Conservation (phyloP, 257 asterid genomes). For the Leonotis leonurus region DNA sequence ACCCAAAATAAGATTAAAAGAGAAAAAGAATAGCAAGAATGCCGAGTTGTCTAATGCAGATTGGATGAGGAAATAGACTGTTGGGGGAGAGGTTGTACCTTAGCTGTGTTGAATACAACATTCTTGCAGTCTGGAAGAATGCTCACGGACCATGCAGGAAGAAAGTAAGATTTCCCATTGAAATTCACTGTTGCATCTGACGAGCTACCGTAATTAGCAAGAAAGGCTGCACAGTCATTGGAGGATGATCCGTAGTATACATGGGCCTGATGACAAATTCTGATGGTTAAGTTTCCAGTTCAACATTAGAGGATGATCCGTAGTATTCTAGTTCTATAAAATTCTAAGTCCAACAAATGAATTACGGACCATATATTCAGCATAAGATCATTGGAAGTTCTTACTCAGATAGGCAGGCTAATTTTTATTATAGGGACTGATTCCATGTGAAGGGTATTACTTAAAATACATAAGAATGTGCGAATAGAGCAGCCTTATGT, state of each 20-base stretch:
- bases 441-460: too few relatives aligned
- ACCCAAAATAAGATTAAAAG: too few relatives aligned
- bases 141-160: slow-evolving; percentile 93
- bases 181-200: slow-evolving; percentile 52
- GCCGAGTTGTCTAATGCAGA: too few relatives aligned
- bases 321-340: not conserved
- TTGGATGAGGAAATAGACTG: not conserved
- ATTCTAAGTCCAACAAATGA: not conserved
- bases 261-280: slow-evolving; percentile 50
- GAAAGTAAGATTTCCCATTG: slow-evolving; percentile 54
- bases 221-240: slow-evolving; percentile 70
- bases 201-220: slow-evolving; percentile 59
- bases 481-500: too few relatives aligned
- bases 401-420: too few relatives aligned
- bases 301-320: too few relatives aligned
- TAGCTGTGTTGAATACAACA: slow-evolving; percentile 68
- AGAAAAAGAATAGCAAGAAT: too few relatives aligned
- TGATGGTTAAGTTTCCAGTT: not conserved
- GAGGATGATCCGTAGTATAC: slow-evolving; percentile 54
- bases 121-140: slow-evolving; percentile 75
- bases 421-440: too few relatives aligned
- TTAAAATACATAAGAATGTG: not conserved
- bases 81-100: slow-evolving; percentile 36
- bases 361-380: too few relatives aligned
- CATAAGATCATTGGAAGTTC: too few relatives aligned